These are phyloP conservation scores for Fusarium sacchari DNA, from an alignment of 2,329 filamentous ascomycete species.

Conservation along the genomic window DNA sequence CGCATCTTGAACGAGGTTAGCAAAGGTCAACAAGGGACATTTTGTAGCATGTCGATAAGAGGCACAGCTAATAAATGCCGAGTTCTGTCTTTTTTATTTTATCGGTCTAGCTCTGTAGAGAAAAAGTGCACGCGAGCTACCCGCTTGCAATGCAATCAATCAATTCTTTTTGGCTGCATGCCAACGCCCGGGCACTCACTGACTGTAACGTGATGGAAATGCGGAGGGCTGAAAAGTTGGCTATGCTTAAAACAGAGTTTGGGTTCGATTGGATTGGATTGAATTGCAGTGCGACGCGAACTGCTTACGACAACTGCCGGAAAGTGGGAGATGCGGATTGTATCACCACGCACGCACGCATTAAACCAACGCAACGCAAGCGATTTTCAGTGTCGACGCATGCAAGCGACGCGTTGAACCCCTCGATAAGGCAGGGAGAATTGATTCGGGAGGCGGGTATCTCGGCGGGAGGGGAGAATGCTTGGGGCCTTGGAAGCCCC, in stretches of 20 bases:
- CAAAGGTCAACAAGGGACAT: background rate
- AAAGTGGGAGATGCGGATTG: background rate
- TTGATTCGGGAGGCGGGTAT: background rate
- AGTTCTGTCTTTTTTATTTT: no score
- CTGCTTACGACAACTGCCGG: conserved; percentile 13
- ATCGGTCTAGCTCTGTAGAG: background rate
- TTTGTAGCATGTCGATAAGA: background rate
- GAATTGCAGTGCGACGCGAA: background rate
- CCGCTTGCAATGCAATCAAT: no score
- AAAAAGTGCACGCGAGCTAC: background rate
- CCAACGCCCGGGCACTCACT: background rate
- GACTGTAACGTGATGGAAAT: background rate
- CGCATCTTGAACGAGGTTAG: background rate
- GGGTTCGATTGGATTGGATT: background rate
- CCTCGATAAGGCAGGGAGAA: background rate
- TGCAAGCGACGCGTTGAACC: background rate
- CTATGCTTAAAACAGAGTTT: background rate
- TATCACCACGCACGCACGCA: background rate
- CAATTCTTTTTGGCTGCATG: background rate
- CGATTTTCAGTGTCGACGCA: background rate
- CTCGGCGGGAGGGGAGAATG: background rate
- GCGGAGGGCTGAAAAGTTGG: no score
- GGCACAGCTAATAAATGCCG: background rate
- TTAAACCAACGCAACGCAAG: background rate
- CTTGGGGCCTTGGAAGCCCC: background rate